These are phyloP conservation scores for Hibiscus trionum DNA, from an alignment of 345 rosid genomes.

Conservation along the genomic window DNA sequence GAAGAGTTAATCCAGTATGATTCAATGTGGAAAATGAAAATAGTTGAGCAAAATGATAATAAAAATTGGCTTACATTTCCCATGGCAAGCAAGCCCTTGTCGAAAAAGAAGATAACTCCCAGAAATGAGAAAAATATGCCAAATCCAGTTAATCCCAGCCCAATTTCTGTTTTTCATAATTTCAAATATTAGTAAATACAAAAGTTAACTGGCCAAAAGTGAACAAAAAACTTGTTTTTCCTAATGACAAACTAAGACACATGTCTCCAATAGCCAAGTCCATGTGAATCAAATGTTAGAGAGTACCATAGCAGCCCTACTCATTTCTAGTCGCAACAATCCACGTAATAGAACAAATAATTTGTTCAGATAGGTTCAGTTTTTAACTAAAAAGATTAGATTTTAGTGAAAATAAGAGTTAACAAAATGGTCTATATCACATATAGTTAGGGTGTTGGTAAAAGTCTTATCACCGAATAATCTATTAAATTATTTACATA, in stretches of 20 bases:
- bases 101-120: conserved; percentile 84
- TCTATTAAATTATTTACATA: background rate
- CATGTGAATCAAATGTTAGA: conserved; percentile 1
- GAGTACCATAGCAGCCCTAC: background rate
- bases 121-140: conserved; percentile 89
- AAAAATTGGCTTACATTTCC: conserved; percentile 69
- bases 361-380: background rate
- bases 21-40: background rate
- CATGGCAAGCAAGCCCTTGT: conserved; percentile 96
- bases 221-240: background rate
- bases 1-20: background rate
- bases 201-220: background rate
- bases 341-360: background rate
- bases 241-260: background rate
- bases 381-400: background rate
- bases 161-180: conserved; percentile 48
- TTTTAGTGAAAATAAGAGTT: background rate
- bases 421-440: background rate
- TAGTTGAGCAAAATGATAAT: background rate
- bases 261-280: background rate
- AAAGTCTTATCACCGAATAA: background rate
- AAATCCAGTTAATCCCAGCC: conserved; percentile 93
- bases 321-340: background rate
- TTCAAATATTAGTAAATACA: background rate
- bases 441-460: background rate